These are phyloP conservation scores for Beauveria rudraprayagi DNA, from an alignment of 2,329 filamentous ascomycete species.

Conservation along the genomic window DNA sequence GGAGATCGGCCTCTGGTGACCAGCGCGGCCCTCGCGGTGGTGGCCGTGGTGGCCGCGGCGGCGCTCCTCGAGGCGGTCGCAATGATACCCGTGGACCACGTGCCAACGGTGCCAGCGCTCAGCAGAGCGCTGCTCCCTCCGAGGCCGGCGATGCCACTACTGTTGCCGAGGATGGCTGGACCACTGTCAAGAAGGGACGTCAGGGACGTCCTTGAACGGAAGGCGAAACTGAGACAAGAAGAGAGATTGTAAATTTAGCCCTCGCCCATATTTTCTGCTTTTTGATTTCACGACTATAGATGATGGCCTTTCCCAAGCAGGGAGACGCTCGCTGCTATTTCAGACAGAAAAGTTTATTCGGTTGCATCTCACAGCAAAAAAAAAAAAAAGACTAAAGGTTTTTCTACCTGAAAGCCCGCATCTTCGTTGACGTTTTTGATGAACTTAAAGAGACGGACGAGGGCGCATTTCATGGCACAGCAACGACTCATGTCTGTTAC, in stretches of 20 bases:
- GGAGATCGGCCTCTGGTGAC: constrained; percentile 46
- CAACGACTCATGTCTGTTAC: neutral
- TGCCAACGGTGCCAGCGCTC: constrained; percentile 37
- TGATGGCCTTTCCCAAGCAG: constrained; percentile 10
- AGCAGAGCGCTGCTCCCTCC: constrained; percentile 29
- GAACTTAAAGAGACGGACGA: neutral
- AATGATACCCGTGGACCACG: constrained; percentile 39
- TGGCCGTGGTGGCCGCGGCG: constrained; percentile 29
- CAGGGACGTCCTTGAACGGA: constrained; percentile 23
- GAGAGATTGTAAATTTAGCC: constrained; percentile 25
- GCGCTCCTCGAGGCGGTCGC: constrained; percentile 23
- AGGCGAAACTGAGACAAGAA: constrained; percentile 14
- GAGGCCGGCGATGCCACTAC: constrained; percentile 27
- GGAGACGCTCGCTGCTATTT: constrained; percentile 9
- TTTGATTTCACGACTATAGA: constrained; percentile 28
- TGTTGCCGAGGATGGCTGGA: constrained; percentile 56
- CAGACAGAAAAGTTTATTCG: constrained; percentile 11
- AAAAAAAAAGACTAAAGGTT: constrained; percentile 8
- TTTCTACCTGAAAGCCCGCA: neutral
- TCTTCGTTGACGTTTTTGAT: constrained; percentile 1
- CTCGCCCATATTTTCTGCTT: constrained; percentile 22
- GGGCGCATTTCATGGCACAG: neutral
- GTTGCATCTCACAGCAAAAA: constrained; percentile 6
- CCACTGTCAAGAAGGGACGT: constrained; percentile 43
- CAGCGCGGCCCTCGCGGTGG: constrained; percentile 35